Evolutionary conservation across 371 early-diverging fungal genomes (phyloP).

Genomic region (Umbelopsis sp.): DNA sequence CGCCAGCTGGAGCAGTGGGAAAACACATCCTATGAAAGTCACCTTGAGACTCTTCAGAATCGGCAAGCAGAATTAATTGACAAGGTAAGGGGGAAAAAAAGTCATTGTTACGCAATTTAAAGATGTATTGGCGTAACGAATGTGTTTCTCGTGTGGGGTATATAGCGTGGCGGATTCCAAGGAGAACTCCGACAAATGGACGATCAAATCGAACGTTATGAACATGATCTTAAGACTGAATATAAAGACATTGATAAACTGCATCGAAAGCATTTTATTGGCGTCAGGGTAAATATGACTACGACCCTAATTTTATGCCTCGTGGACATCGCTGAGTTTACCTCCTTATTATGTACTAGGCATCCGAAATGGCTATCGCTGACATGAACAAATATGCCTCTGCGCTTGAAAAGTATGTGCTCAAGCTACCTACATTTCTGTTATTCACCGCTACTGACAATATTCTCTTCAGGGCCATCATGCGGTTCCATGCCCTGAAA

Average conservation of each 20-base stretch:
- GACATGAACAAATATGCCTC: slow-evolving; percentile 90
- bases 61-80: slow-evolving; percentile 53
- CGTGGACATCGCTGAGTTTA: not conserved
- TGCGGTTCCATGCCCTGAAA: slow-evolving; percentile 94
- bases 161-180: slow-evolving; percentile 71
- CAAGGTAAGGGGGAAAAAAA: slow-evolving; percentile 43
- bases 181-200: slow-evolving; percentile 91
- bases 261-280: slow-evolving; percentile 68
- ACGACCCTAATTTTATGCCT: not conserved
- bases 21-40: slow-evolving; percentile 30
- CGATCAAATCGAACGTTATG: slow-evolving; percentile 60
- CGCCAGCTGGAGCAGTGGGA: slow-evolving; percentile 35
- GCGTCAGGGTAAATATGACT: slow-evolving; percentile 56
- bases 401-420: slow-evolving; percentile 78
- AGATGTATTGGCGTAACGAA: not conserved
- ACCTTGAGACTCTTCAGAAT: slow-evolving; percentile 39
- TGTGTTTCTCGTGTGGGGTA: not conserved
- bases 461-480: slow-evolving; percentile 74
- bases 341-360: slow-evolving; percentile 32
- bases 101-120: no score
- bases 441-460: not conserved
- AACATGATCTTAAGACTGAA: slow-evolving; percentile 71
- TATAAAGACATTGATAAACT: slow-evolving; percentile 77
- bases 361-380: slow-evolving; percentile 71
- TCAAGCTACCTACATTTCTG: not conserved